Percentiles rank a stretch among this genome's conserved stretches.
phyloP scores from a whole-genome alignment of 2,329 filamentous ascomycete species.

The Pestalotiopsis sp. region DNA sequence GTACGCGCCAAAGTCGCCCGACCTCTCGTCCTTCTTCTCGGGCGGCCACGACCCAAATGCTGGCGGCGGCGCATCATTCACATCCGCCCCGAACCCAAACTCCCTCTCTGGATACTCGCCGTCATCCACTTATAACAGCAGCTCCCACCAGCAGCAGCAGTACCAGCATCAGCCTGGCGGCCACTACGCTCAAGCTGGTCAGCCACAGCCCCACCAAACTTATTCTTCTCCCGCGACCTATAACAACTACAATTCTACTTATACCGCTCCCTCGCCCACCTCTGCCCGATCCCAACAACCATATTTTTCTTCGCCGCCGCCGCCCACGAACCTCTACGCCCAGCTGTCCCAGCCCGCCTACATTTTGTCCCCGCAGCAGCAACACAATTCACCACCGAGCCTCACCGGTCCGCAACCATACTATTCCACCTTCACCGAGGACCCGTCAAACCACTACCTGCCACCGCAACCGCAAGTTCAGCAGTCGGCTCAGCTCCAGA shows the following conservation, averaged over 20 bases:
- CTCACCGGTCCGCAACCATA: slow-evolving; percentile 22
- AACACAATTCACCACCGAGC: neutral
- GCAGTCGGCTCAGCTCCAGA: slow-evolving; percentile 17
- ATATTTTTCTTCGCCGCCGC: slow-evolving; percentile 15
- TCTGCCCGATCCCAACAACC: slow-evolving; percentile 5
- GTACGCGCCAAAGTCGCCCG: slow-evolving; percentile 62
- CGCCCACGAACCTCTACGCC: slow-evolving; percentile 18
- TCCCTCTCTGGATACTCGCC: neutral
- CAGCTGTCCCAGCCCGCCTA: slow-evolving; percentile 17
- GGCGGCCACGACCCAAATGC: slow-evolving; percentile 2
- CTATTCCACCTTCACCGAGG: slow-evolving; percentile 26
- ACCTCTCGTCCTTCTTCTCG: slow-evolving; percentile 58
- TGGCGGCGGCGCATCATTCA: slow-evolving; percentile 1
- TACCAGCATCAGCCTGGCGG: slow-evolving; percentile 17
- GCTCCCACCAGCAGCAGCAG: slow-evolving; percentile 7
- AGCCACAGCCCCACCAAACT: slow-evolving; percentile 28
- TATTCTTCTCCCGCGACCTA: slow-evolving; percentile 8
- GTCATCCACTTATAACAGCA: neutral
- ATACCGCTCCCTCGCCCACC: slow-evolving; percentile 22
- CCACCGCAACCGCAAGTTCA: slow-evolving; percentile 14
- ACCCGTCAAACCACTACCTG: slow-evolving; percentile 20
- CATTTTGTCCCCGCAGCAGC: slow-evolving; percentile 9
- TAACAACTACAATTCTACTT: slow-evolving; percentile 12
- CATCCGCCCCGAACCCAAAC: neutral
- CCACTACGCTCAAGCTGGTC: slow-evolving; percentile 22